Base-by-base conservation (phyloP, 169 alveolate genomes). In the Perkinsus marinus region DNA sequence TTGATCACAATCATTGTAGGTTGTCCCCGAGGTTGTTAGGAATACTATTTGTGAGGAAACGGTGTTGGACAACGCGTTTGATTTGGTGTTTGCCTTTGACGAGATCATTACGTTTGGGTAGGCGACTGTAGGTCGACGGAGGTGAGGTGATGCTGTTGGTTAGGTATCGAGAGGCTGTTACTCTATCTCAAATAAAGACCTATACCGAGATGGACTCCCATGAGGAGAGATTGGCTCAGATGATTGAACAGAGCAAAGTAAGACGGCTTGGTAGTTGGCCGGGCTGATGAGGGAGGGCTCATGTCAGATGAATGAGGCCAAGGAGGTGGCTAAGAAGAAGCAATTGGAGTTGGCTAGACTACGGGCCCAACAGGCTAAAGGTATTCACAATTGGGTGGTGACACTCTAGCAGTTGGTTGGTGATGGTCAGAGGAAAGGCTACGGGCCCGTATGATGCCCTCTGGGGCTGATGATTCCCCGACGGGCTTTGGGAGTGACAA, bases 141-240 rank as follows among this genome's bases (percentile, higher is more conserved):
- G 17, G 37, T 89, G 68, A 19, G 36, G 26, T 0, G 5, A 30
- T 3, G 10, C 0, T 39, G 34, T 39, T 38, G 7, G 22, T 5
- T 19, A 39, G 39, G 0, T 57, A 57, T 16, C 89, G 97, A 47
- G 98, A 97, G 93, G 92, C 96, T 39, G 97, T 97, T n/a, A 96
- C 97, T 38, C 94, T 97, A 92, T 92, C 96, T 26, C 97, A 97
- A 93, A 94, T 97, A 43, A 96, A 96, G 94, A 92, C 97, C 68
- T 97, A 94, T 92, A 94, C 96, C 43, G 98, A 96, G 94, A 97
- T 97, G 98, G 98, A 97, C 91, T 95, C 97, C n/a, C 96, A 96
- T 90, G 98, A 96, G 57, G 98, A 97, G 89, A 96, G 79, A 16
- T 57, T 57, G 34, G 79, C 79, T 26, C 79, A 57, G 34, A 57